Evolutionary conservation across 1,139 yeast genomes (phyloP).

Genomic region (Geotrichum europaeum): DNA sequence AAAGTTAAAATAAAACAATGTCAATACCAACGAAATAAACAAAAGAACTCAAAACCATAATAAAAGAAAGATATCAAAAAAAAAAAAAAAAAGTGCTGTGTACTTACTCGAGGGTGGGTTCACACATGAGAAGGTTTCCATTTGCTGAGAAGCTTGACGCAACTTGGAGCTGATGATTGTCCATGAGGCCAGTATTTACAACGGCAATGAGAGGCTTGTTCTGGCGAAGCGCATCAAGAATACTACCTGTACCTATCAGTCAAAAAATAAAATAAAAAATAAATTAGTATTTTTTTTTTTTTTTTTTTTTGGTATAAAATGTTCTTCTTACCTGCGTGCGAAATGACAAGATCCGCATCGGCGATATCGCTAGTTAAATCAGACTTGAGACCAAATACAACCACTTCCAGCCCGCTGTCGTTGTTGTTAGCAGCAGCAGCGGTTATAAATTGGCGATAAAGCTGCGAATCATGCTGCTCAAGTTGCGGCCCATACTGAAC

Average conservation of each 20-base stretch:
- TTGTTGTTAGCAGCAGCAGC: not conserved
- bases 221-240: constrained; percentile 63
- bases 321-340: constrained; percentile 60
- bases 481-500: constrained; percentile 62
- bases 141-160: constrained; percentile 50
- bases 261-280: too few relatives aligned
- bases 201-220: constrained; percentile 60
- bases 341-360: constrained; percentile 50
- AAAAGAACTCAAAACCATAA: not conserved
- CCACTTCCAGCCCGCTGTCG: constrained; percentile 34
- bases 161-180: constrained; percentile 80
- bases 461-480: not conserved
- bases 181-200: constrained; percentile 65
- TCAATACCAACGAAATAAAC: not conserved
- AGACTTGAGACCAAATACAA: constrained; percentile 29
- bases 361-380: constrained; percentile 7
- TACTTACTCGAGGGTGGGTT: constrained; percentile 11
- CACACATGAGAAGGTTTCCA: constrained; percentile 34
- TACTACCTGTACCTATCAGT: constrained; percentile 65
- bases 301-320: not conserved
- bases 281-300: not conserved
- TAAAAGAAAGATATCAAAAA: not conserved
- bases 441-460: not conserved
- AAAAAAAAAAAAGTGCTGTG: not conserved
- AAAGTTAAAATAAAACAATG: not conserved